A percentile compares a stretch with the other conserved stretches of the same genome.
phyloP scores from a whole-genome alignment of 2,329 filamentous ascomycete genomes.

The Alternaria alternata region DNA sequence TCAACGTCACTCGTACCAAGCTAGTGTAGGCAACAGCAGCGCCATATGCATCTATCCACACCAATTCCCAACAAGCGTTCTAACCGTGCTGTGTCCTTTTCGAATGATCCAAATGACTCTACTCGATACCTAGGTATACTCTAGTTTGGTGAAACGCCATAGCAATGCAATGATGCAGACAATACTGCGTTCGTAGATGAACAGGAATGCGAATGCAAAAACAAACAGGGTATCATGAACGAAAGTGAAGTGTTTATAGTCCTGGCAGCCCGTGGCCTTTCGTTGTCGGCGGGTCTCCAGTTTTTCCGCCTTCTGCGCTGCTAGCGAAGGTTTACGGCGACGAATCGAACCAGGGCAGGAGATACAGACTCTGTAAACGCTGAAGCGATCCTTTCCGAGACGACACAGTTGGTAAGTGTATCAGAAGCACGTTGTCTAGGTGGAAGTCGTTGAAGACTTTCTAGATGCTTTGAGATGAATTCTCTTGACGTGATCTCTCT shows the following conservation, averaged over 20 bases:
- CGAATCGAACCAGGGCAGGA: not conserved
- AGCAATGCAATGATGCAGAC: conserved; percentile 25
- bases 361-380: not conserved
- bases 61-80: conserved; percentile 29
- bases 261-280: conserved; percentile 20
- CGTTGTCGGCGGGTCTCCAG: conserved; percentile 1
- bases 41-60: conserved; percentile 33
- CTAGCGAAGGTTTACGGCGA: not conserved
- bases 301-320: not conserved
- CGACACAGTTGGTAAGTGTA: not conserved
- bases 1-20: conserved; percentile 23
- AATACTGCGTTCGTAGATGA: conserved; percentile 7
- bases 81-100: conserved; percentile 8
- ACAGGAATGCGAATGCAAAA: conserved; percentile 13
- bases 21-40: conserved; percentile 35
- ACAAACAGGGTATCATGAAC: conserved; percentile 39
- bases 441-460: conserved; percentile 32
- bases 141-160: conserved; percentile 31
- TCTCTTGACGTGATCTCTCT: conserved; percentile 53
- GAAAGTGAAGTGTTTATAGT: conserved; percentile 33
- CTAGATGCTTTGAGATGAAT: conserved; percentile 50
- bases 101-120: conserved; percentile 21
- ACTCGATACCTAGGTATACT: conserved; percentile 16
- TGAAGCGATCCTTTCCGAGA: not conserved
- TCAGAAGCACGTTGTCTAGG: conserved; percentile 6